Percentiles rank a stretch among this genome's conserved stretches.
These are phyloP conservation scores for Penicillium waksmanii DNA, from an alignment of 495 filamentous ascomycete species.

Conservation along the genomic window DNA sequence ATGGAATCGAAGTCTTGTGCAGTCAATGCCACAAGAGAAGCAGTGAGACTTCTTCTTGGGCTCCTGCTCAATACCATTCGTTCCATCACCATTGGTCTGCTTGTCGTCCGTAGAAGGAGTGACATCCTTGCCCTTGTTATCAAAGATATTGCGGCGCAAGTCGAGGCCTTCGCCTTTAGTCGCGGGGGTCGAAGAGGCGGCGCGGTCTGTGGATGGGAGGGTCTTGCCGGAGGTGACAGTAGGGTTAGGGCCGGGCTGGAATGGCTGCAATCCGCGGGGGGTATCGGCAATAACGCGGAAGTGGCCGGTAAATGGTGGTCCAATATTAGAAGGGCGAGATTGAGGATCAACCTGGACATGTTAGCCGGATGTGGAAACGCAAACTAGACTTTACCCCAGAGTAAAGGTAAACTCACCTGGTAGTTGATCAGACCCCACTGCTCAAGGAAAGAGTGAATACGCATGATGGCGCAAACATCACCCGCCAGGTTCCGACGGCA, in stretches of 20 bases:
- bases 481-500: slow-evolving; percentile 94
- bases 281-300: slow-evolving; percentile 95
- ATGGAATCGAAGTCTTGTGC: slow-evolving; percentile 90
- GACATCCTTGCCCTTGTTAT: slow-evolving; percentile 84
- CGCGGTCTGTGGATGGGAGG: slow-evolving; percentile 72
- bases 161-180: slow-evolving; percentile 86
- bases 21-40: slow-evolving; percentile 89
- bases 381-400: not conserved
- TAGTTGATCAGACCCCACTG: slow-evolving; percentile 99
- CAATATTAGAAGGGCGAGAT: slow-evolving; percentile 90
- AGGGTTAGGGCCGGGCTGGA: slow-evolving; percentile 84
- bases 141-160: slow-evolving; percentile 93
- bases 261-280: slow-evolving; percentile 89
- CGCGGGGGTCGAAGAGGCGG: slow-evolving; percentile 67
- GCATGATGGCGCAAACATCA: slow-evolving; percentile 98
- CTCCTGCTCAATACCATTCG: slow-evolving; percentile 66
- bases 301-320: slow-evolving; percentile 95
- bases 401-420: slow-evolving; percentile 61
- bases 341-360: slow-evolving; percentile 84
- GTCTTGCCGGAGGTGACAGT: slow-evolving; percentile 73
- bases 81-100: slow-evolving; percentile 74
- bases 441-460: slow-evolving; percentile 97
- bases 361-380: slow-evolving; percentile 3
- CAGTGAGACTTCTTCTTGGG: slow-evolving; percentile 78
- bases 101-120: slow-evolving; percentile 61